Percentiles rank a stretch among this genome's conserved stretches.
phyloP scores from a whole-genome alignment of 305 asterid genomes.

The Fraxinus sp. region DNA sequence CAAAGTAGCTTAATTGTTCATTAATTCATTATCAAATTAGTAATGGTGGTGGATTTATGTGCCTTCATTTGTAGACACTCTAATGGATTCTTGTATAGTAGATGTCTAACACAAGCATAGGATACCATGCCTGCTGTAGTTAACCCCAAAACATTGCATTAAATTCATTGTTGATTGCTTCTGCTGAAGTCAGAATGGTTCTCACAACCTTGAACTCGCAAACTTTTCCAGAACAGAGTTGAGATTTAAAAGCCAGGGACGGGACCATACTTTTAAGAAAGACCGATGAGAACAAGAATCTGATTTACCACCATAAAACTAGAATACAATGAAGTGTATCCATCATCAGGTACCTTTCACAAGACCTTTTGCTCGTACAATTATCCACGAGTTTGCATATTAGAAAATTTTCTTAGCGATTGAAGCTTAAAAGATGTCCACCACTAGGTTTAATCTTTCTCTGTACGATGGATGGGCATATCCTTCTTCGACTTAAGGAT shows the following conservation, averaged over 20 bases:
- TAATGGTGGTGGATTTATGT: background rate
- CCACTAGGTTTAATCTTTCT: too few species aligned
- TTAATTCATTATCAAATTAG: background rate
- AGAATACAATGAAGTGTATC: background rate
- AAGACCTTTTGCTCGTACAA: background rate
- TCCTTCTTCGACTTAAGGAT: background rate
- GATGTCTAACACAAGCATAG: background rate
- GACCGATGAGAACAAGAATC: background rate
- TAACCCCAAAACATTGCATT: background rate
- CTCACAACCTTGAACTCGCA: background rate
- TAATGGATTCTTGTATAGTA: background rate
- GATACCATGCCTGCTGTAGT: background rate
- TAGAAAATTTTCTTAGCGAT: background rate
- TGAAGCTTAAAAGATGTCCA: background rate
- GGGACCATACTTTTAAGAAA: background rate
- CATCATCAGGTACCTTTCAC: constrained; percentile 1
- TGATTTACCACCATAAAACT: background rate
- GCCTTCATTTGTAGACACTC: background rate
- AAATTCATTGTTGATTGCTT: background rate
- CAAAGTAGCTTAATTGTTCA: too few species aligned
- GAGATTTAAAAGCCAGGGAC: background rate
- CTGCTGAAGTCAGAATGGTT: background rate
- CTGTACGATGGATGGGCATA: background rate
- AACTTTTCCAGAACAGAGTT: background rate
- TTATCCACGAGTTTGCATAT: background rate